Percentiles rank a stretch among this genome's conserved stretches.
phyloP scores from a whole-genome alignment of 495 filamentous ascomycete genomes.

The Penicillium ucsense region DNA sequence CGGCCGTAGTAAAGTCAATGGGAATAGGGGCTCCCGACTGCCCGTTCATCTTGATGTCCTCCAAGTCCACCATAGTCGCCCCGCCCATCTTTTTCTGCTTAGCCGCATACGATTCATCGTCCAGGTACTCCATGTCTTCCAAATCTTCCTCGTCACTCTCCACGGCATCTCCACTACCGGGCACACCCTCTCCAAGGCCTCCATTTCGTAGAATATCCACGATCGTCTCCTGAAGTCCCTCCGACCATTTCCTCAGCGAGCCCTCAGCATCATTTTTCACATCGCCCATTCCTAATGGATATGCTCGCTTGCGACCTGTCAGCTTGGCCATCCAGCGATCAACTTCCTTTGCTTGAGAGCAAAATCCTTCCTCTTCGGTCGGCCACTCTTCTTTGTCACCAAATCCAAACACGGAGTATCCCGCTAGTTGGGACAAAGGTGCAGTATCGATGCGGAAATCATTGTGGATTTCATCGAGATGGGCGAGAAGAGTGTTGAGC shows the following conservation, averaged over 20 bases:
- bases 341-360: slow-evolving; percentile 76
- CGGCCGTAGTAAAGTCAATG: slow-evolving; percentile 75
- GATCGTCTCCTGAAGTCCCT: slow-evolving; percentile 63
- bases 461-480: slow-evolving; percentile 83
- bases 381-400: slow-evolving; percentile 89
- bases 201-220: slow-evolving; percentile 51
- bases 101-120: slow-evolving; percentile 13
- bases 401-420: slow-evolving; percentile 90
- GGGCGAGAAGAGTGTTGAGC: slow-evolving; percentile 68
- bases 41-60: slow-evolving; percentile 63
- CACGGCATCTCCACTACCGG: slow-evolving; percentile 68
- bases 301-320: slow-evolving; percentile 69
- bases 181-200: slow-evolving; percentile 66
- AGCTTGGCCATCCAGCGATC: slow-evolving; percentile 95
- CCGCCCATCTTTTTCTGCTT: slow-evolving; percentile 24
- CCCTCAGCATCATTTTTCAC: slow-evolving; percentile 59
- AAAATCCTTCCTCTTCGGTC: slow-evolving; percentile 81
- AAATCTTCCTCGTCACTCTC: slow-evolving; percentile 75
- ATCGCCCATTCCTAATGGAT: slow-evolving; percentile 81
- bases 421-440: slow-evolving; percentile 62
- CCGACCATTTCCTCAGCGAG: slow-evolving; percentile 64
- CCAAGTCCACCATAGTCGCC: slow-evolving; percentile 59
- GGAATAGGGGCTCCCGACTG: slow-evolving; percentile 49
- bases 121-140: slow-evolving; percentile 27
- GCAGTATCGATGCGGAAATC: slow-evolving; percentile 93